Conservation (phyloP, 1,139 yeast species). For the Candida mesenterica region DNA sequence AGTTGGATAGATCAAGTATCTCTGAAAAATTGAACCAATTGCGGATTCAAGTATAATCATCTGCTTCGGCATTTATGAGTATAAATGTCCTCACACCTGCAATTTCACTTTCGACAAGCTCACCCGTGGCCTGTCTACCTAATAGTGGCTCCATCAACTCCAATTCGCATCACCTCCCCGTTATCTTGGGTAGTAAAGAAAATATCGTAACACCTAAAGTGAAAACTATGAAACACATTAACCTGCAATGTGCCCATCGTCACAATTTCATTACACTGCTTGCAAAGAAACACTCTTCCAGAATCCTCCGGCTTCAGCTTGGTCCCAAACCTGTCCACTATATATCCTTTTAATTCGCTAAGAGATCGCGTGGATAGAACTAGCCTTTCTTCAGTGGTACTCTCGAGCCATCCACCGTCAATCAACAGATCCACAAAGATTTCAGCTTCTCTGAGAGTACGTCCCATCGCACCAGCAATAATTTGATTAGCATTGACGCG, state of each 20-base stretch:
- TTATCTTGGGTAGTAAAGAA: slow-evolving; percentile 18
- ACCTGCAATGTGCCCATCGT: slow-evolving; percentile 48
- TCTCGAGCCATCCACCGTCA: slow-evolving; percentile 53
- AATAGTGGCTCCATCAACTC: too few relatives aligned
- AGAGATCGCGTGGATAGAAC: slow-evolving; percentile 41
- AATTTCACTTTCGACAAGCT: too few relatives aligned
- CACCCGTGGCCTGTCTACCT: too few relatives aligned
- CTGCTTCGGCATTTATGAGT: too few relatives aligned
- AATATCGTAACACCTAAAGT: slow-evolving; percentile 47
- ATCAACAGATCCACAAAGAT: slow-evolving; percentile 38
- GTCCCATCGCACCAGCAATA: slow-evolving; percentile 22
- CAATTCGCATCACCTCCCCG: slow-evolving; percentile 16
- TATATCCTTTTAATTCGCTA: slow-evolving; percentile 46
- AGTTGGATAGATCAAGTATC: too few relatives aligned
- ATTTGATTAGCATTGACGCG: slow-evolving; percentile 29
- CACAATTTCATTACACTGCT: slow-evolving; percentile 55
- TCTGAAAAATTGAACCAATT: too few relatives aligned
- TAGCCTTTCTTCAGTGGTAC: slow-evolving; percentile 27
- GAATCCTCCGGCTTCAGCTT: slow-evolving; percentile 14
- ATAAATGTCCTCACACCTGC: too few relatives aligned
- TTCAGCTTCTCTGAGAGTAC: slow-evolving; percentile 32
- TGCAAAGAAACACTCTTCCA: slow-evolving; percentile 48
- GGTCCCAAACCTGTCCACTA: slow-evolving; percentile 15
- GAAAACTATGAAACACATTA: slow-evolving; percentile 43
- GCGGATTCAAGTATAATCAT: too few relatives aligned